Evolutionary conservation across 257 asterid species (phyloP).

Genomic region (Capsicum pubescens): DNA sequence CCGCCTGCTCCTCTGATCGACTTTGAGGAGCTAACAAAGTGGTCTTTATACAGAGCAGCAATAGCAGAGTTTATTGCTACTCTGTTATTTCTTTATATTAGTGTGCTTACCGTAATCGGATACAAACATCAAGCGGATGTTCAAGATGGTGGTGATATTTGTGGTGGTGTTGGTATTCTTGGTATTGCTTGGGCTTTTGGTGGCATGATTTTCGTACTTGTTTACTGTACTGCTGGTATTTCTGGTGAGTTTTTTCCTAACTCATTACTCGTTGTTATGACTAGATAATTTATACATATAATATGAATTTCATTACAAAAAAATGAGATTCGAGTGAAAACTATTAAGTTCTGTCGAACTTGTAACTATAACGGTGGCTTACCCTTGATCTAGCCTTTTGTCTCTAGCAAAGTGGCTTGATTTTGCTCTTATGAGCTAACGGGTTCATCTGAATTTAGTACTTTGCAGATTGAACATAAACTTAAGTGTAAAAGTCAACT

Average conservation of each 20-base stretch:
- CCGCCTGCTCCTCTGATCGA: conserved; percentile 73
- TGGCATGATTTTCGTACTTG: conserved; percentile 77
- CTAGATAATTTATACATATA: neutral
- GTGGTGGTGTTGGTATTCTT: conserved; percentile 72
- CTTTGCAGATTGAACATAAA: neutral
- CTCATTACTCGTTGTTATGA: neutral
- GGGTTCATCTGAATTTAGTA: neutral
- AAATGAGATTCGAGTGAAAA: neutral
- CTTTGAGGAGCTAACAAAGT: conserved; percentile 58
- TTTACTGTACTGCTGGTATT: conserved; percentile 89
- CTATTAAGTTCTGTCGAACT: neutral
- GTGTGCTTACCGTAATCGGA: conserved; percentile 70
- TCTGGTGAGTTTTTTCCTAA: conserved; percentile 48
- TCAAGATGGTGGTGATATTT: conserved; percentile 45
- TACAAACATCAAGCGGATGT: conserved; percentile 55
- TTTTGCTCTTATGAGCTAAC: neutral
- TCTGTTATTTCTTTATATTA: conserved; percentile 67
- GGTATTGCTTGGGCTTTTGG: conserved; percentile 92
- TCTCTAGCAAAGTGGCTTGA: neutral
- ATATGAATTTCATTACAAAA: neutral
- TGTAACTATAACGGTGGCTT: neutral
- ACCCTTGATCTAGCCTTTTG: neutral
- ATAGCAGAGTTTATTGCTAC: conserved; percentile 87
- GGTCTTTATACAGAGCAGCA: conserved; percentile 77
- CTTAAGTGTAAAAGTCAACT: neutral